Base-by-base conservation (phyloP, 345 rosid species). In the Lagerstroemia speciosa region DNA sequence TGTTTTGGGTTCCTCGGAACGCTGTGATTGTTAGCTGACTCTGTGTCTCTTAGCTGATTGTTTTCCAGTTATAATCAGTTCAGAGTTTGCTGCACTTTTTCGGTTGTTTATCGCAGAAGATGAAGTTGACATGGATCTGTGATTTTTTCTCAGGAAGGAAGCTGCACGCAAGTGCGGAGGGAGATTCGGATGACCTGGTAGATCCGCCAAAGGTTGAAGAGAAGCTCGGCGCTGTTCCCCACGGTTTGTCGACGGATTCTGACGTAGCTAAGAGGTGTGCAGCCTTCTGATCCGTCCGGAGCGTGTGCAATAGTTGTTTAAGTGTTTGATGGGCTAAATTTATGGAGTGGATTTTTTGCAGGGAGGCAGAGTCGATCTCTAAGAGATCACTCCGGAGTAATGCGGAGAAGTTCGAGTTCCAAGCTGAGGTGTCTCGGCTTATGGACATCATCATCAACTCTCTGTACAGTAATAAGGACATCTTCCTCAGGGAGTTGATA, bases 401-500 rank as follows among this genome's bases (percentile, higher is more conserved):
- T 77, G 97, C 93, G 77, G 93, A 91, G 89, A 94, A 89, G 80
- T 94, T 89, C 78, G 88, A 91, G 84, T 94, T 94, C 84, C 99
- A 94, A 71, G 99, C 99, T 57, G 99, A 94, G 88, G 99, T 91
- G 55, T 94, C 99, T 69, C 83, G 99, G 86, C 98, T 89, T 50
- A 91, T 94, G 99, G 99, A 94, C 65, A 94, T 94, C 73, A 77
- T 94, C 60, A 86, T 94, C 80, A 94, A 94, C 87, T 94, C 99
- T 74, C 96, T 94, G 17, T 91, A 94, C 78, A 94, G 99, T 71
- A 94, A 94, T 79, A 94, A 91, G 80, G 99, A 94, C 41, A 94
- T 94, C 75, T 94, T 91, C 96, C 79, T 94, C 3, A 88, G 98
- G 82, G 98, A 94, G 79, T 79, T 91, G 86, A 94, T 94, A 71